Percentiles rank a stretch among this genome's conserved stretches.
Conservation (phyloP, 2,329 filamentous ascomycete species). For the Aureobasidium sp. region DNA sequence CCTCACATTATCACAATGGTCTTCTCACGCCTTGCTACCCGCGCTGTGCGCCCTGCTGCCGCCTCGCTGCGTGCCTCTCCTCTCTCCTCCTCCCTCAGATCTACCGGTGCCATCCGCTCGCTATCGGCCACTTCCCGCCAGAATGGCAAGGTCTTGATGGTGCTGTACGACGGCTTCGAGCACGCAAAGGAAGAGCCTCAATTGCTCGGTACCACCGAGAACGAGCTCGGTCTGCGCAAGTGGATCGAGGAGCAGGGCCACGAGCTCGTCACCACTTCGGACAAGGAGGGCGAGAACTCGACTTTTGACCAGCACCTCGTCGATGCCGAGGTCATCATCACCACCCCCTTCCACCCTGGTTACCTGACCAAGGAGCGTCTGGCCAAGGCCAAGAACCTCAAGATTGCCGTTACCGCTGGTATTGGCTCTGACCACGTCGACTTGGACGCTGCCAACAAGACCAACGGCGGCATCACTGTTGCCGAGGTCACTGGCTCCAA, state of each 20-base stretch:
- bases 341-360: slow-evolving; percentile 96
- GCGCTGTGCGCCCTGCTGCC: slow-evolving; percentile 48
- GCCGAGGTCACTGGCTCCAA: slow-evolving; percentile 97
- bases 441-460: slow-evolving; percentile 93
- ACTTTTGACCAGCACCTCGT: slow-evolving; percentile 92
- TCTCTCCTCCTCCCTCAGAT: slow-evolving; percentile 33
- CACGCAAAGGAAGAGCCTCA: slow-evolving; percentile 83
- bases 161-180: slow-evolving; percentile 83
- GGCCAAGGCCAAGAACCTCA: slow-evolving; percentile 97
- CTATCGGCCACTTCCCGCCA: slow-evolving; percentile 57
- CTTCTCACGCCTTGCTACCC: slow-evolving; percentile 56
- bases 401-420: slow-evolving; percentile 92
- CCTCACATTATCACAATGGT: slow-evolving; percentile 36
- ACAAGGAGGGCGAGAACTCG: slow-evolving; percentile 92
- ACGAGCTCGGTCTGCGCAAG: slow-evolving; percentile 92
- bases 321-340: slow-evolving; percentile 98
- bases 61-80: slow-evolving; percentile 41
- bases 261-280: slow-evolving; percentile 91
- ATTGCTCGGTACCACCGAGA: slow-evolving; percentile 92
- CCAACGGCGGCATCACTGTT: slow-evolving; percentile 94
- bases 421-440: slow-evolving; percentile 99
- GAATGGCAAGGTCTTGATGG: slow-evolving; percentile 92
- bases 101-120: slow-evolving; percentile 47
- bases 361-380: slow-evolving; percentile 96
- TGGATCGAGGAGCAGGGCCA: slow-evolving; percentile 98